Conservation (phyloP, 768 basidiomycete species). For the Leccinum aurantiacum region DNA sequence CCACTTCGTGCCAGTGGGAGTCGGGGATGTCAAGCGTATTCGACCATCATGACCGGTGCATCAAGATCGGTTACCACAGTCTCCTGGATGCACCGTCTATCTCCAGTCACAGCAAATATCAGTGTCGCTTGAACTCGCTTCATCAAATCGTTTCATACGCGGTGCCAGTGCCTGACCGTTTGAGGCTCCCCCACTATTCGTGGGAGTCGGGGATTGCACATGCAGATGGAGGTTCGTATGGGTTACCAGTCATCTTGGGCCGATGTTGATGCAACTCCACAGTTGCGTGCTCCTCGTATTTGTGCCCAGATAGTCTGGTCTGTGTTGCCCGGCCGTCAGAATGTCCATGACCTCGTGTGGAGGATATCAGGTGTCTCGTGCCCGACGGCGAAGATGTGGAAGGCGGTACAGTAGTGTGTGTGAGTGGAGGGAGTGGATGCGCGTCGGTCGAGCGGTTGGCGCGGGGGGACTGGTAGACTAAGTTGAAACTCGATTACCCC, state of each 20-base stretch:
- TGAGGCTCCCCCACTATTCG: too few species aligned
- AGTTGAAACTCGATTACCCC: too few species aligned
- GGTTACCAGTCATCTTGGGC: background rate
- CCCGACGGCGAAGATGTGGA: conserved; percentile 54
- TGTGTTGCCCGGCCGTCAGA: conserved; percentile 54
- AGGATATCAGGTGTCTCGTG: conserved; percentile 76
- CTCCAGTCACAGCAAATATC: too few species aligned
- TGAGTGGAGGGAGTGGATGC: conserved; percentile 66
- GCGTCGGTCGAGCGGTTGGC: conserved; percentile 54
- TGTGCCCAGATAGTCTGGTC: conserved; percentile 71
- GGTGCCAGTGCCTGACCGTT: too few species aligned
- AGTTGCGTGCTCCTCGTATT: conserved; percentile 74
- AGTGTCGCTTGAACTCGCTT: too few species aligned
- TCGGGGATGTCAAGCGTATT: too few species aligned
- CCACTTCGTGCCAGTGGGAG: too few species aligned
- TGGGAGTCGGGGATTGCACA: conserved; percentile 47
- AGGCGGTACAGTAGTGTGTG: conserved; percentile 66
- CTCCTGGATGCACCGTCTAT: too few species aligned
- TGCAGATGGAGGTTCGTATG: conserved; percentile 57
- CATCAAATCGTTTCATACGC: too few species aligned
- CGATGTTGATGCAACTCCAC: conserved; percentile 1
- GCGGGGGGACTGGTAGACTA: background rate
- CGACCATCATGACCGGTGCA: too few species aligned
- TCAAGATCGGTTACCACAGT: too few species aligned
- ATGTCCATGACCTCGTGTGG: conserved; percentile 74